Evolutionary conservation across 2,329 filamentous ascomycete genomes (phyloP).

Genomic region (Fusarium torulosum): DNA sequence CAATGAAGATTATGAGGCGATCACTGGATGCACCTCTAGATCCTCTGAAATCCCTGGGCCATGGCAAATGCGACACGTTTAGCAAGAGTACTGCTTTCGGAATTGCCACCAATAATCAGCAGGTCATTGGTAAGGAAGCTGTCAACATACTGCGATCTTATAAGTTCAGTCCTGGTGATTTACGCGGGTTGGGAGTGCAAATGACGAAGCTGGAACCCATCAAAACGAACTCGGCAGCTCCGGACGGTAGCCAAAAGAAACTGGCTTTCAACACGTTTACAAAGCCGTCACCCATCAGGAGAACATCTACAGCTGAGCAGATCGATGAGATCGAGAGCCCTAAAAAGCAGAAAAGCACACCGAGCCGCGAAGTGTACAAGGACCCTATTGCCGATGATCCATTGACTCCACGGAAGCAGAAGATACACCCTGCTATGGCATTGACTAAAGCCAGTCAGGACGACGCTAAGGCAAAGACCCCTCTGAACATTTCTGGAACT

Average conservation of each 20-base stretch:
- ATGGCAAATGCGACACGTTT: conserved; percentile 94
- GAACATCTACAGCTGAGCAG: conserved; percentile 57
- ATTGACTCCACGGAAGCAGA: conserved; percentile 65
- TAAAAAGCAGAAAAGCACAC: conserved; percentile 50
- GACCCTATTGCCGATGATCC: conserved; percentile 70
- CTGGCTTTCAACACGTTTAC: conserved; percentile 76
- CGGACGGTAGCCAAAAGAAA: conserved; percentile 82
- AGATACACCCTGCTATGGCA: conserved; percentile 65
- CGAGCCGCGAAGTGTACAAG: conserved; percentile 50
- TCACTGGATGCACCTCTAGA: conserved; percentile 89
- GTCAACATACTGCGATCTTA: conserved; percentile 86
- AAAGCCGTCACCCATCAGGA: conserved; percentile 56
- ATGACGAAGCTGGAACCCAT: conserved; percentile 91
- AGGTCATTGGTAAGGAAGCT: conserved; percentile 82
- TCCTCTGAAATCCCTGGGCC: conserved; percentile 91
- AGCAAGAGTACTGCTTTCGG: conserved; percentile 89
- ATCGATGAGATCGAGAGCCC: conserved; percentile 64
- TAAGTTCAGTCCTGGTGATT: conserved; percentile 87
- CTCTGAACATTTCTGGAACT: conserved; percentile 84
- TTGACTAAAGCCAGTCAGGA: conserved; percentile 62
- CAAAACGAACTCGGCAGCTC: conserved; percentile 67
- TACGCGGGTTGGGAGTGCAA: conserved; percentile 92
- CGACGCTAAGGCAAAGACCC: conserved; percentile 70
- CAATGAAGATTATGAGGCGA: conserved; percentile 94
- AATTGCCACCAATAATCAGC: conserved; percentile 81